Percentiles rank a stretch among this genome's conserved stretches.
These are phyloP conservation scores for Candida parachauliodes DNA, from an alignment of 805 yeast genomes.

Conservation along the genomic window DNA sequence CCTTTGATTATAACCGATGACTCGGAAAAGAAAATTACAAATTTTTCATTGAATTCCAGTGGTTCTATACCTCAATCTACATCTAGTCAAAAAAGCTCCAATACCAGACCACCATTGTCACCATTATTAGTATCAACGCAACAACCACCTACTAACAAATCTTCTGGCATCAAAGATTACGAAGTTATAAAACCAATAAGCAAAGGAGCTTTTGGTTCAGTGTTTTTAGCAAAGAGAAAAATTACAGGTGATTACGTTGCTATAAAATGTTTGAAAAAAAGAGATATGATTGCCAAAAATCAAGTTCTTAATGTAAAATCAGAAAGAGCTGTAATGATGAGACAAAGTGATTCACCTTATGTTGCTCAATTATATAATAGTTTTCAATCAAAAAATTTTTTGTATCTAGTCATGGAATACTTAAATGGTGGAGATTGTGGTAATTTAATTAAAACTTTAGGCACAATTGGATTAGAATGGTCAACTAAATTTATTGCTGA, in stretches of 20 bases:
- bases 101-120: constrained; percentile 63
- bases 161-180: constrained; percentile 72
- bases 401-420: constrained; percentile 94
- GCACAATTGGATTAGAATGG: constrained; percentile 84
- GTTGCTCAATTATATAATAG: constrained; percentile 87
- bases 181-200: constrained; percentile 90
- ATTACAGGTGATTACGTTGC: constrained; percentile 94
- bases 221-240: constrained; percentile 76
- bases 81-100: constrained; percentile 7
- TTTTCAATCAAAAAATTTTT: constrained; percentile 82
- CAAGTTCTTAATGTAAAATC: constrained; percentile 93
- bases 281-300: constrained; percentile 96
- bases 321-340: constrained; percentile 97
- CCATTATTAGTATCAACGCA: constrained; percentile 73
- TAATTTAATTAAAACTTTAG: constrained; percentile 75
- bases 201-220: constrained; percentile 97
- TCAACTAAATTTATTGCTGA: constrained; percentile 82
- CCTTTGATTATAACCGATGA: constrained; percentile 41
- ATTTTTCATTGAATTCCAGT: constrained; percentile 7
- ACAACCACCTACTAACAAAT: constrained; percentile 49
- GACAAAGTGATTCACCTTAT: constrained; percentile 87
- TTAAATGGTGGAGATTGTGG: constrained; percentile 96
- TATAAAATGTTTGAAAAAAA: constrained; percentile 82
- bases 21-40: constrained; percentile 6
- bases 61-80: constrained; percentile 4